A percentile compares a stretch with the other conserved stretches of the same genome.
Evolutionary conservation across 768 basidiomycete genomes (phyloP).

Genomic region (Candolleomyces aberdarensis): DNA sequence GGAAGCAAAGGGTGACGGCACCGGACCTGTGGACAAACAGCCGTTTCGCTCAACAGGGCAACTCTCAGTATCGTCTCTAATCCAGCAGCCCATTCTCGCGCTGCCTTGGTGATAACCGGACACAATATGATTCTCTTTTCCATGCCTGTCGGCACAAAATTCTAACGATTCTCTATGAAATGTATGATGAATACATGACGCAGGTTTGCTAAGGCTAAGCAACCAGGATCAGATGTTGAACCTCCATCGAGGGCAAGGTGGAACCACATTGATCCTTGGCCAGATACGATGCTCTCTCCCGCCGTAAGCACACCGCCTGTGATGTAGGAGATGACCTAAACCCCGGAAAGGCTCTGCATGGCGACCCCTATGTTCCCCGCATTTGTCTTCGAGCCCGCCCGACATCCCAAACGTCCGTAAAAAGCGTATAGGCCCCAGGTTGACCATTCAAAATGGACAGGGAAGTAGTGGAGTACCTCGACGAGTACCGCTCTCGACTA

Average conservation of each 20-base stretch:
- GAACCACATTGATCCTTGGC: background rate
- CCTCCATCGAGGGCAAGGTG: background rate
- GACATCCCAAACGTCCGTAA: too few relatives aligned
- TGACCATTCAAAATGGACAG: background rate
- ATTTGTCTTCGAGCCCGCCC: background rate
- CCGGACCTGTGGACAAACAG: background rate
- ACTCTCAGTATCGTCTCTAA: background rate
- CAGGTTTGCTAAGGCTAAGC: background rate
- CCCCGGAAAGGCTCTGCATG: too few relatives aligned
- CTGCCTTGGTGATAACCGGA: slow-evolving; percentile 1
- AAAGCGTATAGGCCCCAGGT: background rate
- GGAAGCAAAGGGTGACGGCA: slow-evolving; percentile 2
- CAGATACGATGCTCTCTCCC: background rate
- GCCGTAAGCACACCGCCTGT: background rate
- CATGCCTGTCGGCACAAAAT: background rate
- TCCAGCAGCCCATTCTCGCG: slow-evolving; percentile 3
- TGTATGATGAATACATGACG: slow-evolving; percentile 9
- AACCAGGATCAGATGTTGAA: background rate
- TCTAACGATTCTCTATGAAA: background rate
- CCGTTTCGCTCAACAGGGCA: slow-evolving; percentile 5
- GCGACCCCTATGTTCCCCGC: background rate
- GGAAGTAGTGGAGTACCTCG: background rate
- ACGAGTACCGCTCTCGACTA: slow-evolving; percentile 6
- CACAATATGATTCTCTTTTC: background rate
- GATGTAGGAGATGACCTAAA: background rate